phyloP scores from a whole-genome alignment of 2,329 filamentous ascomycete species.

The Orbilia quercus region DNA sequence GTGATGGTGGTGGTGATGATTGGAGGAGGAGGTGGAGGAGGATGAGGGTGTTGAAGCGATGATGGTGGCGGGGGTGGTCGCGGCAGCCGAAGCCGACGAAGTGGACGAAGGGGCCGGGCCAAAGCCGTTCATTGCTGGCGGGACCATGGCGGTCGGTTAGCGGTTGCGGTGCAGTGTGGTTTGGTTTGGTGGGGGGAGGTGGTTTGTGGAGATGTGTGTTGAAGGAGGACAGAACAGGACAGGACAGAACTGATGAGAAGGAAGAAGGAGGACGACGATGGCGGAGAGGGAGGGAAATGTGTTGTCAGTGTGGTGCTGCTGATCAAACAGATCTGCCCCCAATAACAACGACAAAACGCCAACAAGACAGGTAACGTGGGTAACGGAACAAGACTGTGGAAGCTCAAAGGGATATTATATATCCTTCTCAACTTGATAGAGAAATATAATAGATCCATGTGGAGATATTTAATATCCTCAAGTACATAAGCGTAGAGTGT shows the following conservation, averaged over 20 bases:
- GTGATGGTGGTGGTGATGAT: conserved; percentile 12
- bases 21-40: background rate
- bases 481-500: too few relatives aligned
- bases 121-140: conserved; percentile 52
- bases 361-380: too few relatives aligned
- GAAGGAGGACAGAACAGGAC: background rate
- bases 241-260: background rate
- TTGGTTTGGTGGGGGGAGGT: background rate
- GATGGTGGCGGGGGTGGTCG: conserved; percentile 20
- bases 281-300: too few relatives aligned
- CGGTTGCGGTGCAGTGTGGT: background rate
- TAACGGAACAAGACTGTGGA: too few relatives aligned
- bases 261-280: too few relatives aligned
- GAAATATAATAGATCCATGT: too few relatives aligned
- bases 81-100: conserved; percentile 19
- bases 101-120: conserved; percentile 22
- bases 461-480: too few relatives aligned
- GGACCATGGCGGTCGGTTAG: conserved; percentile 21
- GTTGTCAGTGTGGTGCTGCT: too few relatives aligned
- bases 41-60: conserved; percentile 7
- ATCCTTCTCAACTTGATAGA: too few relatives aligned
- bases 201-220: conserved; percentile 18
- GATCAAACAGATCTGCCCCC: too few relatives aligned
- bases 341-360: too few relatives aligned
- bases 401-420: too few relatives aligned